Evolutionary conservation across 1,284 basidiomycete genomes (phyloP).

Genomic region (Kwoniella shivajii): DNA sequence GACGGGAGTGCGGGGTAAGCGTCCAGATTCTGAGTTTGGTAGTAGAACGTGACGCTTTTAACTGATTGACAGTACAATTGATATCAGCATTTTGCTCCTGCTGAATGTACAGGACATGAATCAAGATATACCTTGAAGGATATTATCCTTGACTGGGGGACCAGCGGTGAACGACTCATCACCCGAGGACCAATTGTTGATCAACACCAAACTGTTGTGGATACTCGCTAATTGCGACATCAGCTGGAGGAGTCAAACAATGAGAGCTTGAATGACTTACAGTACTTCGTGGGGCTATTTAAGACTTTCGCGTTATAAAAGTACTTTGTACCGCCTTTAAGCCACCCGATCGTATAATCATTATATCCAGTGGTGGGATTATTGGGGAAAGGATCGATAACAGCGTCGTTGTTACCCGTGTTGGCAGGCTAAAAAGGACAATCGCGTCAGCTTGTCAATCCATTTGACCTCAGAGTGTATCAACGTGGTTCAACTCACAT

Average conservation of each 20-base stretch:
- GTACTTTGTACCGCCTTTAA: neutral
- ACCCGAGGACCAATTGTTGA: slow-evolving; percentile 19
- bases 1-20: slow-evolving; percentile 4
- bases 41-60: slow-evolving; percentile 13
- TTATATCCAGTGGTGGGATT: slow-evolving; percentile 16
- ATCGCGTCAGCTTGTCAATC: neutral
- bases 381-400: slow-evolving; percentile 8
- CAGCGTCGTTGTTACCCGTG: slow-evolving; percentile 8
- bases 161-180: slow-evolving; percentile 8
- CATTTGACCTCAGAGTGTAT: neutral
- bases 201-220: slow-evolving; percentile 5
- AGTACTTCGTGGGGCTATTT: slow-evolving; percentile 1
- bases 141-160: slow-evolving; percentile 9
- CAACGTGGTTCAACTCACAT: slow-evolving; percentile 6
- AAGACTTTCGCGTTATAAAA: slow-evolving; percentile 1
- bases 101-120: neutral
- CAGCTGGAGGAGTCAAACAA: neutral
- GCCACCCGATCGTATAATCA: slow-evolving; percentile 19
- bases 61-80: slow-evolving; percentile 1
- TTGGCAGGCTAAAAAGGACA: neutral
- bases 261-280: neutral
- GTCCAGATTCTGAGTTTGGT: slow-evolving; percentile 3
- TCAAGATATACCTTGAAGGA: slow-evolving; percentile 5
- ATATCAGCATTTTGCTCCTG: neutral
- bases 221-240: neutral